These are phyloP conservation scores for Rhizopus delemar DNA, from an alignment of 371 early-diverging fungal species.

Conservation along the genomic window DNA sequence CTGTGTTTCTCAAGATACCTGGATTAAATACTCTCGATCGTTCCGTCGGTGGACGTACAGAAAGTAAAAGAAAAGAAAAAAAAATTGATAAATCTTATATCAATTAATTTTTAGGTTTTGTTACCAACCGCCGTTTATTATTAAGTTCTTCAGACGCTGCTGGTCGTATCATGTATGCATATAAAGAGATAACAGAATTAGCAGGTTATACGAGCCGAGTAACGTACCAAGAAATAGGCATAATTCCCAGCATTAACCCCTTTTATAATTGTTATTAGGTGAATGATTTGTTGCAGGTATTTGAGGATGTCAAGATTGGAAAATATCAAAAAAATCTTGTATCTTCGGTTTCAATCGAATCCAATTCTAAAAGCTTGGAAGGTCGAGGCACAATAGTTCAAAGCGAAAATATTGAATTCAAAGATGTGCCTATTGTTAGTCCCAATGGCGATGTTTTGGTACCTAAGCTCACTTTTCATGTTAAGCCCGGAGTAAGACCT, in stretches of 20 bases:
- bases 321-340: conserved; percentile 68
- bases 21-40: conserved; percentile 35
- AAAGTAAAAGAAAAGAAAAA: conserved; percentile 33
- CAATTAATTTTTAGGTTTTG: conserved; percentile 59
- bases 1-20: conserved; percentile 82
- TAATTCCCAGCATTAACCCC: background rate
- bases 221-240: conserved; percentile 17
- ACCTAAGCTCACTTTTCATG: conserved; percentile 81
- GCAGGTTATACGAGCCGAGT: conserved; percentile 92
- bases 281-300: conserved; percentile 74
- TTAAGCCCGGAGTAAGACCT: conserved; percentile 72
- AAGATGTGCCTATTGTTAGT: conserved; percentile 92
- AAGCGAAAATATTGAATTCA: conserved; percentile 82
- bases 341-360: conserved; percentile 58
- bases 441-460: conserved; percentile 96
- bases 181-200: conserved; percentile 86
- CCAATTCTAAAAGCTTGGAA: conserved; percentile 57
- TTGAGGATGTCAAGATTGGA: conserved; percentile 79
- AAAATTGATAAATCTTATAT: no score
- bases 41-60: conserved; percentile 59
- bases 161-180: conserved; percentile 89
- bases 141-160: conserved; percentile 85
- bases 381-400: conserved; percentile 70
- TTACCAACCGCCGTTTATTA: conserved; percentile 87
- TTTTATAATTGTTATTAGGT: conserved; percentile 31